Conservation (phyloP, 495 filamentous ascomycete genomes). For the Penicillium parvum region DNA sequence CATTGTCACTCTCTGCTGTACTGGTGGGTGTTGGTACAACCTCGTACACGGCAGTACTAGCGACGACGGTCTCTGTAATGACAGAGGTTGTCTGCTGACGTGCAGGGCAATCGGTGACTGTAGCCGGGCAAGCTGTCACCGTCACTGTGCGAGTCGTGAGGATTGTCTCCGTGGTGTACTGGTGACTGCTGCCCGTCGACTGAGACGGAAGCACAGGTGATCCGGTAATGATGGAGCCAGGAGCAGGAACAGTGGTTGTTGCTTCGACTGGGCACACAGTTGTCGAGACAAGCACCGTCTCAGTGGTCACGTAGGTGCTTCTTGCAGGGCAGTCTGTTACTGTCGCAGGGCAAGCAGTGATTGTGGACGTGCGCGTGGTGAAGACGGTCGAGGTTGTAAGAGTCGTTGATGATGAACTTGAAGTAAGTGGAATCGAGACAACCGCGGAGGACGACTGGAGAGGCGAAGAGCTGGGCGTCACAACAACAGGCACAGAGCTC, state of each 20-base stretch:
- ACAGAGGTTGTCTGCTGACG: conserved; percentile 16
- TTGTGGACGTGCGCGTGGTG: conserved; percentile 29
- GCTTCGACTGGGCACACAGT: conserved; percentile 26
- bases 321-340: conserved; percentile 24
- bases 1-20: too few species aligned
- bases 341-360: conserved; percentile 29
- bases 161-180: conserved; percentile 14
- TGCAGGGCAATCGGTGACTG: conserved; percentile 21
- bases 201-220: background rate
- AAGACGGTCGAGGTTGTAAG: conserved; percentile 34
- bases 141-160: conserved; percentile 15
- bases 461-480: too few species aligned
- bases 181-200: background rate
- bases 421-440: too few species aligned
- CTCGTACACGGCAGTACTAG: conserved; percentile 1
- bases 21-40: background rate
- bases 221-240: conserved; percentile 4
- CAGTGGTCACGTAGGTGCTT: conserved; percentile 18
- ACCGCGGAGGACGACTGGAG: too few species aligned
- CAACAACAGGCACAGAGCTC: background rate
- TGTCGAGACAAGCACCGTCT: conserved; percentile 24
- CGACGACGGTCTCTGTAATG: conserved; percentile 19
- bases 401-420: too few species aligned
- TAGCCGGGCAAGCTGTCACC: conserved; percentile 18
- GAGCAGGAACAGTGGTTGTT: conserved; percentile 5